Conservation (phyloP, 805 yeast species). For the Metschnikowia continentalis region DNA sequence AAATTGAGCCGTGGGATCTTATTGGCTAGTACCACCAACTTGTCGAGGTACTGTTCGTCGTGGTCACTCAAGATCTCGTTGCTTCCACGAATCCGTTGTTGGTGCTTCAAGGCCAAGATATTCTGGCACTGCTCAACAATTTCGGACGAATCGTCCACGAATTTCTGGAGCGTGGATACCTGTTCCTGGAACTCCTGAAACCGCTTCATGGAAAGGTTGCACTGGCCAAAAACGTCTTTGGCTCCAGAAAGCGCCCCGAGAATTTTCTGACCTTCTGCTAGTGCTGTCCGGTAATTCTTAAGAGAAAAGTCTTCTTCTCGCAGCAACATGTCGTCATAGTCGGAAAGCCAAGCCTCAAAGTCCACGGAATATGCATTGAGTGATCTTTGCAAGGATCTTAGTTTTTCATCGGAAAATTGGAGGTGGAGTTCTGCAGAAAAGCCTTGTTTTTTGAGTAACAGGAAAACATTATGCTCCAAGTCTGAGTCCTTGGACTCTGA, state of each 20-base stretch:
- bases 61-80: slow-evolving; percentile 22
- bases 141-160: slow-evolving; percentile 42
- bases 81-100: slow-evolving; percentile 40
- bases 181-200: slow-evolving; percentile 18
- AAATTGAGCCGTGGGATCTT: slow-evolving; percentile 49
- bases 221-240: slow-evolving; percentile 7
- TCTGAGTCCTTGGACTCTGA: no score
- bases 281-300: slow-evolving; percentile 40
- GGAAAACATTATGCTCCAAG: not conserved
- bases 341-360: slow-evolving; percentile 49
- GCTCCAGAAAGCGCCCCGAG: slow-evolving; percentile 33
- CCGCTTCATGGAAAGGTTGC: slow-evolving; percentile 11
- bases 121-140: slow-evolving; percentile 56
- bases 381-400: slow-evolving; percentile 34
- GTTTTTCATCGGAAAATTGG: slow-evolving; percentile 49
- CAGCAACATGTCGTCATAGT: slow-evolving; percentile 38
- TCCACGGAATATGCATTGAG: slow-evolving; percentile 42
- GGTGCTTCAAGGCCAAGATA: slow-evolving; percentile 48
- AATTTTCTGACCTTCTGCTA: slow-evolving; percentile 54
- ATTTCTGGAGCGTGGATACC: slow-evolving; percentile 33
- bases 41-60: slow-evolving; percentile 14
- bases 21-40: slow-evolving; percentile 20
- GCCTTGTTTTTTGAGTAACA: not conserved
- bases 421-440: slow-evolving; percentile 40
- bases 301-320: slow-evolving; percentile 44